These are phyloP conservation scores for Cardamine resedifolia DNA, from an alignment of 345 rosid species.

Conservation along the genomic window DNA sequence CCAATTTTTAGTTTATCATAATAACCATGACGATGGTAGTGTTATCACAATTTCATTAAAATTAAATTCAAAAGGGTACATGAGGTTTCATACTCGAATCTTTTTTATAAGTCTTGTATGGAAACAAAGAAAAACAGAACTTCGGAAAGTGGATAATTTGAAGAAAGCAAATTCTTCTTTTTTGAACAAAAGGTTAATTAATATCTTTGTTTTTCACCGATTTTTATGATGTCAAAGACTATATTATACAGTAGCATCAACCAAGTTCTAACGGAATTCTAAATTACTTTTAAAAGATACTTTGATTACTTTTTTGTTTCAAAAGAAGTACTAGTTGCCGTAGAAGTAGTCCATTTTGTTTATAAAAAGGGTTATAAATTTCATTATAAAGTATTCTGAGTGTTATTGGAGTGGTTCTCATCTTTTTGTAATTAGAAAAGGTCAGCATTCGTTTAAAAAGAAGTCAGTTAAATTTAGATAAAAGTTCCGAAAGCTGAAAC, in stretches of 20 bases:
- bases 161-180: not conserved
- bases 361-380: not conserved
- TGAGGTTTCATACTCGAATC: constrained; percentile 2
- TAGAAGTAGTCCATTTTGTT: constrained; percentile 14
- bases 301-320: not conserved
- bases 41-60: constrained; percentile 7
- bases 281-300: constrained; percentile 8
- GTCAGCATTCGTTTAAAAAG: not conserved
- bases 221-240: constrained; percentile 20
- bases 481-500: constrained; percentile 34
- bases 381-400: not conserved
- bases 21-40: constrained; percentile 30
- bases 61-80: not conserved
- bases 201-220: not conserved
- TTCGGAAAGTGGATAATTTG: constrained; percentile 7
- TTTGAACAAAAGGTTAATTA: constrained; percentile 17
- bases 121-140: constrained; percentile 14
- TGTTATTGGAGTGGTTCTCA: constrained; percentile 4
- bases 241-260: not conserved
- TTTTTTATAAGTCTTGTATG: not conserved
- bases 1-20: constrained; percentile 6
- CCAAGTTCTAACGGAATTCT: not conserved
- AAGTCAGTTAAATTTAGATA: constrained; percentile 14
- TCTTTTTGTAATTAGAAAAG: not conserved
- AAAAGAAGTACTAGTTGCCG: constrained; percentile 3